A percentile compares a stretch with the other conserved stretches of the same genome.
Conservation (phyloP, 2,329 filamentous ascomycete species). For the Aspergillus caelatus region DNA sequence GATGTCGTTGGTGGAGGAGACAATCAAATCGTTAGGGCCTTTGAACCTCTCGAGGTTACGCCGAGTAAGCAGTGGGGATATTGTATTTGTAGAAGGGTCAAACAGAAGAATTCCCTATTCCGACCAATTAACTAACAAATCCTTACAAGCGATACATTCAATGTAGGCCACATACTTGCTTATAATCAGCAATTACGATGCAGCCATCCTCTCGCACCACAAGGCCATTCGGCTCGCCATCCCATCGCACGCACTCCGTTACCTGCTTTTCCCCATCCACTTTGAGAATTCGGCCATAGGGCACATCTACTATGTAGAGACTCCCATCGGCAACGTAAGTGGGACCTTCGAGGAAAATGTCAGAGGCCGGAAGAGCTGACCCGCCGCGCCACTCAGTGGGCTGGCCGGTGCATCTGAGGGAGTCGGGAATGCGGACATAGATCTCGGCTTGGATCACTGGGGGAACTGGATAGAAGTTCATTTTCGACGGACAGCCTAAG, state of each 20-base stretch:
- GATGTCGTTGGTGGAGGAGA: conserved; percentile 41
- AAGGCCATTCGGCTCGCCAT: neutral
- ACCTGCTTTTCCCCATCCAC: neutral
- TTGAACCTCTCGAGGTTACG: conserved; percentile 48
- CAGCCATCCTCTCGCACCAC: neutral
- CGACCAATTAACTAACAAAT: neutral
- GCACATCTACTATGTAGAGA: neutral
- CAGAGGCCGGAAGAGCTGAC: conserved; percentile 36
- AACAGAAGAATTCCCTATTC: neutral
- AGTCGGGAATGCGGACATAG: conserved; percentile 40
- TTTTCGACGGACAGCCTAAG: neutral
- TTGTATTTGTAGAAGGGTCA: neutral
- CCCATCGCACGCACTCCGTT: neutral
- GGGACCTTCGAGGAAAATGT: conserved; percentile 22
- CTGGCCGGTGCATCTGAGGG: conserved; percentile 34
- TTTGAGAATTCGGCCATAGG: neutral
- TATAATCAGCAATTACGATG: neutral
- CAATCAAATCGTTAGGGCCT: conserved; percentile 46
- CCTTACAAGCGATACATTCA: neutral
- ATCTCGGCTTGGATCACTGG: conserved; percentile 37
- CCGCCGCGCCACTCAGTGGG: conserved; percentile 41
- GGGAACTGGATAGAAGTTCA: conserved; percentile 25
- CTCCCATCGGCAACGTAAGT: neutral
- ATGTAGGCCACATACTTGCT: neutral
- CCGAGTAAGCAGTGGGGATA: conserved; percentile 24